Conservation (phyloP, 371 early-diverging fungal species). For the Mortierella sp. region DNA sequence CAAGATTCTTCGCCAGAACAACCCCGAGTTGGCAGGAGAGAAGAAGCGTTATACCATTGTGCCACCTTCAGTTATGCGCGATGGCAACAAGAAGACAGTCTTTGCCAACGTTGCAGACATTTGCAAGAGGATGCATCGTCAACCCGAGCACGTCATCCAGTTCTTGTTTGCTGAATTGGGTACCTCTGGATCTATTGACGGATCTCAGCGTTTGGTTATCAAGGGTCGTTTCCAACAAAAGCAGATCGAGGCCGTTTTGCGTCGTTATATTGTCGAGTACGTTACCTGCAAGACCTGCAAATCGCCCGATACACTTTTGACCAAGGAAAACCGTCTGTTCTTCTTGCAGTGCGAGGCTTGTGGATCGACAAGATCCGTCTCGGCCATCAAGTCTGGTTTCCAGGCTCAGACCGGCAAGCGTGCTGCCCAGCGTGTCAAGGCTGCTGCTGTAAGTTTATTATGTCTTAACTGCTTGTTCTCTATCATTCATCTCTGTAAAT, state of each 20-base stretch:
- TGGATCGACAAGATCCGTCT: constrained; percentile 96
- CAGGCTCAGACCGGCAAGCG: constrained; percentile 74
- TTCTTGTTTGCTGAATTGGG: constrained; percentile 99
- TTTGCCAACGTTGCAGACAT: constrained; percentile 97
- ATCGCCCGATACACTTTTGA: constrained; percentile 95
- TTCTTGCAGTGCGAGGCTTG: constrained; percentile 99
- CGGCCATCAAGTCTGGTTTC: constrained; percentile 99
- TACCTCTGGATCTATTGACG: constrained; percentile 98
- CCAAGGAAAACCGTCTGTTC: constrained; percentile 98
- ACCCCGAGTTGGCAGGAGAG: constrained; percentile 94
- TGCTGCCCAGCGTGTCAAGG: constrained; percentile 55
- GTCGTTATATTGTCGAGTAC: constrained; percentile 99
- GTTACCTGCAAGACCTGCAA: constrained; percentile 99
- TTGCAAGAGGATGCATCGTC: constrained; percentile 94
- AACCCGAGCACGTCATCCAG: constrained; percentile 97
- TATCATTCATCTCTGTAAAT: not conserved
- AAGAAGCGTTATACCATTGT: constrained; percentile 94
- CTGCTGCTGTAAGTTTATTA: constrained; percentile 45
- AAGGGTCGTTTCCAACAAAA: constrained; percentile 99
- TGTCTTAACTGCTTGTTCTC: not conserved
- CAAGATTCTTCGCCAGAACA: constrained; percentile 92
- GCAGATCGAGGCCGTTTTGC: constrained; percentile 98
- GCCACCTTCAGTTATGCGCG: constrained; percentile 93
- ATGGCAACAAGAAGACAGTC: constrained; percentile 96
- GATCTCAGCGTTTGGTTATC: constrained; percentile 93